Evolutionary conservation across 2,329 filamentous ascomycete genomes (phyloP).

Genomic region (Trichoderma aggressivum): DNA sequence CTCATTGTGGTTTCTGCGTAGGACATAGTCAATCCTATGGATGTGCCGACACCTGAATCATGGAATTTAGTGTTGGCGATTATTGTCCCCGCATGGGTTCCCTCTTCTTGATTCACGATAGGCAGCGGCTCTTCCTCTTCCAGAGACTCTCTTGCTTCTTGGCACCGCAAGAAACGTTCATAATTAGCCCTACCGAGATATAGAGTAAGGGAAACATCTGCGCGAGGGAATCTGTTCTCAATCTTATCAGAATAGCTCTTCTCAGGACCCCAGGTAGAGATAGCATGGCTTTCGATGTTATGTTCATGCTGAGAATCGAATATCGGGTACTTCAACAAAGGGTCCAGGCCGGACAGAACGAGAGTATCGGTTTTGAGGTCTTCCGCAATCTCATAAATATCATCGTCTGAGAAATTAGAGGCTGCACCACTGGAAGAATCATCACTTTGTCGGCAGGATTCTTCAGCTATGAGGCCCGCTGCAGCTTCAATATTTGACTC

Average conservation of each 20-base stretch:
- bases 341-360: background rate
- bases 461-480: background rate
- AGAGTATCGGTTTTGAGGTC: background rate
- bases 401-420: background rate
- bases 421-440: background rate
- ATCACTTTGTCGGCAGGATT: background rate
- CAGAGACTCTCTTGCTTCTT: background rate
- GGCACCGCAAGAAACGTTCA: background rate
- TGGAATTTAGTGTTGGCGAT: background rate
- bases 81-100: background rate
- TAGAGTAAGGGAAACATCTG: background rate
- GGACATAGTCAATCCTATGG: background rate
- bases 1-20: background rate
- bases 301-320: background rate
- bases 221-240: background rate
- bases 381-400: conserved; percentile 1
- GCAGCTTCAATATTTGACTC: background rate
- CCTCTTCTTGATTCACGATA: background rate
- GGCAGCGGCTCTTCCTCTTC: background rate
- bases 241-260: background rate
- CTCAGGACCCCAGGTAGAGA: background rate
- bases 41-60: background rate
- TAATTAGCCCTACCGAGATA: background rate
- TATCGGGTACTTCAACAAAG: background rate
- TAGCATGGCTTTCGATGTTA: background rate